Base-by-base conservation (phyloP, 2,329 filamentous ascomycete species). In the Hypomyces perniciosus region DNA sequence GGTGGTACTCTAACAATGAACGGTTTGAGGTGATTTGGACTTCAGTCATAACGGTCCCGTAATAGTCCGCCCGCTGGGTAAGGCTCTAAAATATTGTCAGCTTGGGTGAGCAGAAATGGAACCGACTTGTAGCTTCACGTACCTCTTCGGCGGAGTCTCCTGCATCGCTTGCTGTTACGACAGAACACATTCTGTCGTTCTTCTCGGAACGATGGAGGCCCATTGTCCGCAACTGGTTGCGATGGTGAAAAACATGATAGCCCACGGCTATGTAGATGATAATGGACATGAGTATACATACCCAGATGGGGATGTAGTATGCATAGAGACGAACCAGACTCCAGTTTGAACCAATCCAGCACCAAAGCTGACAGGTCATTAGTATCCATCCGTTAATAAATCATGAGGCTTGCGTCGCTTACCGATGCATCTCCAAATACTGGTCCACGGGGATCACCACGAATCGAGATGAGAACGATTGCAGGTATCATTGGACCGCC, bases 401-500 rank as follows among this genome's bases (percentile, higher is more conserved):
- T 12, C 8, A 29, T 28, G 33, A 8, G 30, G 13, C 9, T 4
- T 6, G 42, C 3, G 8, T 6, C 4, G 66, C 74, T 59, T 64
- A 80, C 79, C 6, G 77, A 78, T 8, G 79, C 78, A 59, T 82
- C 70, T 8, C 79, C 79, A 57, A 80, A 82, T 4, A 79, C 67
- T 2, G 68, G 64, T 0, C 71, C 70, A 8, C 67, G 65, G 6
- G 60, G 54, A 10, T 68, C 59, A 10, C 63, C 66, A 2, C 65
- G 67, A 42, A 87, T 69, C 13, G 85, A 77, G n/a, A 90, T 73
- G 50, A 86, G 80, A 12, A 78, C 70, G 28, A 91, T 63, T 0
- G 85, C 80, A 0, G 86, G 83, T 7, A 89, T 68, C 20, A 85
- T 76, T 0, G 88, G 86, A 0, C 86, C 59, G 0, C 86, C 86